A percentile compares a stretch with the other conserved stretches of the same genome.
Conservation (phyloP, 495 filamentous ascomycete genomes). For the Saxispiralis lemnorum region DNA sequence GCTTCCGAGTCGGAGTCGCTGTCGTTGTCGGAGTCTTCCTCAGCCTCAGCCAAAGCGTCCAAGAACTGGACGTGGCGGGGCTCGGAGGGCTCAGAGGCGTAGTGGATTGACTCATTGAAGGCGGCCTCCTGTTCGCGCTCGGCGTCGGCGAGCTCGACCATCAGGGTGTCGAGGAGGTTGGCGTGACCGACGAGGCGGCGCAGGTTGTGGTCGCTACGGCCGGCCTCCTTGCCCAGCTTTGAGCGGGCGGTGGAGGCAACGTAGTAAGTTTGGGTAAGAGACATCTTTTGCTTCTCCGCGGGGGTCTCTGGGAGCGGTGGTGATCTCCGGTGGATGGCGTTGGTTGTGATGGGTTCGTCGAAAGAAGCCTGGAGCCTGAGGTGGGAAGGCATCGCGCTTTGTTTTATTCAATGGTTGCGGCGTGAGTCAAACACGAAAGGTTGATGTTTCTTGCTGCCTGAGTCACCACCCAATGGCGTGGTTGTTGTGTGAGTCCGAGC, state of each 20-base stretch:
- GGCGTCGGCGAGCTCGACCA: slow-evolving; percentile 86
- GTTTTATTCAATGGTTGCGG: too few relatives aligned
- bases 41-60: slow-evolving; percentile 56
- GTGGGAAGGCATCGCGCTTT: slow-evolving; percentile 15
- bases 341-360: slow-evolving; percentile 13
- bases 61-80: slow-evolving; percentile 75
- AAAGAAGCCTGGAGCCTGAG: slow-evolving; percentile 14
- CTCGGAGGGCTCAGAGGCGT: slow-evolving; percentile 39
- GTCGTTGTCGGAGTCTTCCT: slow-evolving; percentile 49
- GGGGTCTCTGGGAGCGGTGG: slow-evolving; percentile 21
- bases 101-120: slow-evolving; percentile 89
- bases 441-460: too few relatives aligned
- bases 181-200: slow-evolving; percentile 88
- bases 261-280: slow-evolving; percentile 92
- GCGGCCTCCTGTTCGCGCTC: slow-evolving; percentile 91
- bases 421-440: too few relatives aligned
- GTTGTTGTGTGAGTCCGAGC: too few relatives aligned
- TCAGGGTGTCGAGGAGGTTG: slow-evolving; percentile 90
- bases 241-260: slow-evolving; percentile 86
- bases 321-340: slow-evolving; percentile 8
- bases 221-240: slow-evolving; percentile 87
- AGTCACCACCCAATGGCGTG: too few relatives aligned
- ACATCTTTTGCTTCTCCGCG: slow-evolving; percentile 66
- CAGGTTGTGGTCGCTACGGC: slow-evolving; percentile 79
- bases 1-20: slow-evolving; percentile 33